phyloP scores from a whole-genome alignment of 192 early-diverging fungal genomes.

The Linderina pennispora region DNA sequence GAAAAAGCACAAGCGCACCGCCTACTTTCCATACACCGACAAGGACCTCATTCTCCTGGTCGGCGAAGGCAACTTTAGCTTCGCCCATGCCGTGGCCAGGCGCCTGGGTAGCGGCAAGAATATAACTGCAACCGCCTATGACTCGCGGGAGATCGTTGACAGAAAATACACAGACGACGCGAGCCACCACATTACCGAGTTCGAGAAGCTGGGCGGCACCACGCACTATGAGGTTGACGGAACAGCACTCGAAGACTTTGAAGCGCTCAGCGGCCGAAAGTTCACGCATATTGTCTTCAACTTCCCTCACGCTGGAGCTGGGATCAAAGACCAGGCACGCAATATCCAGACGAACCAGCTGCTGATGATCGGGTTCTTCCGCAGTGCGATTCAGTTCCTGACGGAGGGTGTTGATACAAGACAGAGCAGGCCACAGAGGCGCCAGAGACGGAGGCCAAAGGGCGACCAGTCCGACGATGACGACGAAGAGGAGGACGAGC shows the following conservation, averaged over 20 bases:
- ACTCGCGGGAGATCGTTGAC: conserved; percentile 55
- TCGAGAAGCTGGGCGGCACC: conserved; percentile 57
- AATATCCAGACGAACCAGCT: conserved; percentile 79
- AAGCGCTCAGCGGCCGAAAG: conserved; percentile 48
- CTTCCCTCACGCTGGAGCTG: conserved; percentile 89
- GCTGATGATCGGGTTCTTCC: conserved; percentile 59
- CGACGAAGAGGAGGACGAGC: neutral
- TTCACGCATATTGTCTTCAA: conserved; percentile 92
- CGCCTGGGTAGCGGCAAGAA: conserved; percentile 51
- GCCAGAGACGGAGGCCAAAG: conserved; percentile 1
- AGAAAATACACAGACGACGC: conserved; percentile 72
- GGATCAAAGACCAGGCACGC: conserved; percentile 88
- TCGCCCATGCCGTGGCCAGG: conserved; percentile 65
- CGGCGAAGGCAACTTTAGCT: conserved; percentile 95
- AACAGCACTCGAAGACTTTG: conserved; percentile 55
- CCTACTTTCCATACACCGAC: conserved; percentile 47
- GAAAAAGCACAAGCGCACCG: conserved; percentile 4
- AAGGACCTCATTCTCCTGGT: conserved; percentile 64
- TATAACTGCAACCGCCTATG: conserved; percentile 72
- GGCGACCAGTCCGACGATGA: conserved; percentile 6
- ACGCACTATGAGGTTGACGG: conserved; percentile 77
- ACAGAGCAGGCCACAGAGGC: neutral
- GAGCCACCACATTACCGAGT: conserved; percentile 48
- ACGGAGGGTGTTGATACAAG: conserved; percentile 14
- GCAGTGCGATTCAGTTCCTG: conserved; percentile 50